phyloP scores from a whole-genome alignment of 1,139 yeast species.

The Scheffersomyces cryptocercus region DNA sequence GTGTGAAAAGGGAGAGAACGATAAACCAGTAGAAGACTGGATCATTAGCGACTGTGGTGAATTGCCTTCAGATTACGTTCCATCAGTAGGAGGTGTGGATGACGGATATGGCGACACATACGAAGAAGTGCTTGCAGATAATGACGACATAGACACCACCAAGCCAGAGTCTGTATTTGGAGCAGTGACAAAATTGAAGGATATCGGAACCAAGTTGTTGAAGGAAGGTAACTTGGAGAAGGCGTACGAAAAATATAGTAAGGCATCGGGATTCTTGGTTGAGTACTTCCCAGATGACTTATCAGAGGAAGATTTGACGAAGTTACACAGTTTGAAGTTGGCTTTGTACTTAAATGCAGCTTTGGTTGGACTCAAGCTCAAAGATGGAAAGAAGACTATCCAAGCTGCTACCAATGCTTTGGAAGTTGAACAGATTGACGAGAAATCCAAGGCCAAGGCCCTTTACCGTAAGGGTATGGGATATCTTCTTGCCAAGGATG shows the following conservation, averaged over 20 bases:
- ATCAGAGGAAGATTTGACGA: conserved; percentile 50
- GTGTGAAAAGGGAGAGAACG: conserved; percentile 60
- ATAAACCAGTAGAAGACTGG: conserved; percentile 66
- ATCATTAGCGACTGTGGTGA: conserved; percentile 80
- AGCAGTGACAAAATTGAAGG: conserved; percentile 70
- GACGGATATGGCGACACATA: conserved; percentile 87
- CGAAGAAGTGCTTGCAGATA: conserved; percentile 77
- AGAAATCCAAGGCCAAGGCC: conserved; percentile 78
- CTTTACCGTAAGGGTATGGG: conserved; percentile 85
- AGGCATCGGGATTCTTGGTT: conserved; percentile 65
- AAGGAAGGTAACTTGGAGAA: conserved; percentile 58
- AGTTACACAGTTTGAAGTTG: conserved; percentile 54
- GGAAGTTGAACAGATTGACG: conserved; percentile 61
- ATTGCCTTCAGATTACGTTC: conserved; percentile 59
- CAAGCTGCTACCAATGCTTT: conserved; percentile 67
- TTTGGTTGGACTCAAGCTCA: conserved; percentile 68
- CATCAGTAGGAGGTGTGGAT: conserved; percentile 42
- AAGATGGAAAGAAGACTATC: conserved; percentile 57
- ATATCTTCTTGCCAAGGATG: conserved; percentile 60
- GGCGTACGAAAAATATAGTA: conserved; percentile 68
- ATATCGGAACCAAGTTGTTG: conserved; percentile 74
- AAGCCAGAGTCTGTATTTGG: conserved; percentile 64
- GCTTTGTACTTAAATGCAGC: conserved; percentile 73
- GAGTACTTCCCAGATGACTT: conserved; percentile 78
- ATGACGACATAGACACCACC: conserved; percentile 60